These are phyloP conservation scores for Apiospora sp. DNA, from an alignment of 2,329 filamentous ascomycete genomes.

Conservation along the genomic window DNA sequence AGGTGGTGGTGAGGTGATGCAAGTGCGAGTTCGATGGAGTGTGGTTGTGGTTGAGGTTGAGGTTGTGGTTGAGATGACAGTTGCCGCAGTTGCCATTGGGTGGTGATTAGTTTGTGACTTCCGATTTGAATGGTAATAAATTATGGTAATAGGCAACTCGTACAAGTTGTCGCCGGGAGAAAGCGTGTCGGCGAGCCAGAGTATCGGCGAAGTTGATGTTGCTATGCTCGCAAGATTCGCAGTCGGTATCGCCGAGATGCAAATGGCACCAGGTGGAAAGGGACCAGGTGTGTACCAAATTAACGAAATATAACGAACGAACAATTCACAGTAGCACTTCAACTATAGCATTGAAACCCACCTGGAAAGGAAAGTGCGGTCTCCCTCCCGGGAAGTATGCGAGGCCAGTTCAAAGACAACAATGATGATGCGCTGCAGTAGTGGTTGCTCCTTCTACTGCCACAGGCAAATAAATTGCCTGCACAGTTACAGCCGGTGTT, in stretches of 20 bases:
- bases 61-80: background rate
- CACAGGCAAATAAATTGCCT: background rate
- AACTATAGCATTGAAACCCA: background rate
- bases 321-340: background rate
- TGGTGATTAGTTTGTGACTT: background rate
- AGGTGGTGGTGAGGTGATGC: background rate
- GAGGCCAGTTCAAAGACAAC: conserved; percentile 14
- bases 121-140: too few species aligned
- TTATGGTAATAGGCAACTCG: background rate
- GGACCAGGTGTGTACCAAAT: background rate
- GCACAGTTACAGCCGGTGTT: conserved; percentile 17
- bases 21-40: background rate
- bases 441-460: background rate
- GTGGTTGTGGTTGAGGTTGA: background rate
- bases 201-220: background rate
- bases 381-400: conserved; percentile 16
- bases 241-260: background rate
- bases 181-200: background rate
- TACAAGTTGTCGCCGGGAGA: background rate
- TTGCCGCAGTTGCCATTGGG: conserved; percentile 11
- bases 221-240: background rate
- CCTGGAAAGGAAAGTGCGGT: background rate
- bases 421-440: conserved; percentile 8
- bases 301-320: background rate
- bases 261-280: background rate